Evolutionary conservation across 2,329 filamentous ascomycete species (phyloP).

Genomic region (Teratosphaeria destructans): DNA sequence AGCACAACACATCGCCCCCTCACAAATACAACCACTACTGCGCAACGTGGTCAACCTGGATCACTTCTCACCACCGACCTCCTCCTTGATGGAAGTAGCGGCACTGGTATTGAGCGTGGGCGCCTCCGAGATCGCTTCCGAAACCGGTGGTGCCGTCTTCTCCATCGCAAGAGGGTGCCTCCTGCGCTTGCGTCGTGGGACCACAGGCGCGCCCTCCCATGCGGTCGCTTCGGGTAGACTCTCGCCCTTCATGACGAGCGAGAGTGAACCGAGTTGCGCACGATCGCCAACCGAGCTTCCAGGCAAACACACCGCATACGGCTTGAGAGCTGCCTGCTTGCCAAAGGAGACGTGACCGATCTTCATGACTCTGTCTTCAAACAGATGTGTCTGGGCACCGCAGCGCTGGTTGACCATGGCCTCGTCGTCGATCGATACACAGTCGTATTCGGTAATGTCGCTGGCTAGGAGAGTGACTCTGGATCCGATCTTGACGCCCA

Average conservation of each 20-base stretch:
- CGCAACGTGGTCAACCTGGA: neutral
- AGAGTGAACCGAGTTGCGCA: slow-evolving; percentile 13
- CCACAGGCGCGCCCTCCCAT: neutral
- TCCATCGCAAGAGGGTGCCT: neutral
- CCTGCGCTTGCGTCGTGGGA: neutral
- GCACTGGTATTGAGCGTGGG: neutral
- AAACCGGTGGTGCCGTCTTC: neutral
- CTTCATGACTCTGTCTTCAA: slow-evolving; percentile 19
- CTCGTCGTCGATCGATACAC: slow-evolving; percentile 15
- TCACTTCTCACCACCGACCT: neutral
- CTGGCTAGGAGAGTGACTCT: slow-evolving; percentile 10
- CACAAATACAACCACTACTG: neutral
- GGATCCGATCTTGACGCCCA: slow-evolving; percentile 14
- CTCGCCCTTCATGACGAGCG: slow-evolving; percentile 13
- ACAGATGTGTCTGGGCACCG: slow-evolving; percentile 15
- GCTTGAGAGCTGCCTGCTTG: slow-evolving; percentile 9
- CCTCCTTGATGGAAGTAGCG: neutral
- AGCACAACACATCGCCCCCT: neutral
- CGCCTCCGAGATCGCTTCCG: neutral
- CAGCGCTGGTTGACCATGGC: slow-evolving; percentile 11
- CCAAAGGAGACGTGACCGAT: slow-evolving; percentile 12
- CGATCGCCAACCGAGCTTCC: slow-evolving; percentile 8
- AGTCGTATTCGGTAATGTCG: slow-evolving; percentile 16
- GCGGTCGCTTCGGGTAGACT: neutral
- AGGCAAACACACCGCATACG: slow-evolving; percentile 15